phyloP scores from a whole-genome alignment of 2,329 filamentous ascomycete genomes.

The Capronia coronata region DNA sequence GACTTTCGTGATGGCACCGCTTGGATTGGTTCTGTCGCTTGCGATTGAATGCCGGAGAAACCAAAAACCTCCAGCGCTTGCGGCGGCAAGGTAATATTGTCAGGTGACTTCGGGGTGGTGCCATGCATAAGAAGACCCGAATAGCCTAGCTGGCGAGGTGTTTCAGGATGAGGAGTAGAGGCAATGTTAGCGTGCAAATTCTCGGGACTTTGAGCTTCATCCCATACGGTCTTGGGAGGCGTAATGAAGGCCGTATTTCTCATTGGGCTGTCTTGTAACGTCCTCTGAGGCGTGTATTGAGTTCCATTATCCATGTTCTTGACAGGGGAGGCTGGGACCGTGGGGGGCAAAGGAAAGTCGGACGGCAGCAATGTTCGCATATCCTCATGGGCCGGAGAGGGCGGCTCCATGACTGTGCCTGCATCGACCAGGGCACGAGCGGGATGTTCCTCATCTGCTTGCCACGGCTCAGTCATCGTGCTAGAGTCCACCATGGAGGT shows the following conservation, averaged over 20 bases:
- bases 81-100: constrained; percentile 9
- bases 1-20: constrained; percentile 25
- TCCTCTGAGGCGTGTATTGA: constrained; percentile 40
- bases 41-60: constrained; percentile 33
- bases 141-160: constrained; percentile 25
- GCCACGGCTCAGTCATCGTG: constrained; percentile 58
- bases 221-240: constrained; percentile 39
- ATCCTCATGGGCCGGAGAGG: constrained; percentile 20
- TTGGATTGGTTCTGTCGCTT: constrained; percentile 31
- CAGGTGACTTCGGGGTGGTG: constrained; percentile 19
- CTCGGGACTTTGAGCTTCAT: constrained; percentile 42
- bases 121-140: constrained; percentile 31
- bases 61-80: constrained; percentile 24
- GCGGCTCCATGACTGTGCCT: constrained; percentile 4
- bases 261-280: constrained; percentile 31
- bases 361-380: constrained; percentile 13
- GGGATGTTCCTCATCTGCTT: constrained; percentile 32
- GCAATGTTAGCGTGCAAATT: constrained; percentile 1
- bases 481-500: constrained; percentile 53
- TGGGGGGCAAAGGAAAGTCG: constrained; percentile 28
- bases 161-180: constrained; percentile 3
- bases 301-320: constrained; percentile 37
- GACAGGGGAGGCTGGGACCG: constrained; percentile 25
- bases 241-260: constrained; percentile 32
- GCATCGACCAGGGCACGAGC: constrained; percentile 26